A percentile compares a stretch with the other conserved stretches of the same genome.
These are phyloP conservation scores for Datisca glomerata DNA, from an alignment of 306 rosid genomes.

Conservation along the genomic window DNA sequence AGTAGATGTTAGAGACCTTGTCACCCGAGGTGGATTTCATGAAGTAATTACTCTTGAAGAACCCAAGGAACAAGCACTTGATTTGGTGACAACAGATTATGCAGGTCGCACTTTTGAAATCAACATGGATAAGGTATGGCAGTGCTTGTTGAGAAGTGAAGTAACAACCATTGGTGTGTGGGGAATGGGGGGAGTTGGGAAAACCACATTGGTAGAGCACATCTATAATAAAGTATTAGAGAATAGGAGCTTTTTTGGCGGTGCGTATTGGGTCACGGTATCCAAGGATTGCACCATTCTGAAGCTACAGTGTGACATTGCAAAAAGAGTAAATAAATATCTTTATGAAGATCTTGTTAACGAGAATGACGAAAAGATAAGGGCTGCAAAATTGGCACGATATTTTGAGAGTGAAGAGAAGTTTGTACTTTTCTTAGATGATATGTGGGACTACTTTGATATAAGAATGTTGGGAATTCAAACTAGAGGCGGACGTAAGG, in stretches of 20 bases:
- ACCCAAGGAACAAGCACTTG: no score
- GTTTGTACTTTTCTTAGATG: constrained; percentile 22
- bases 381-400: neutral
- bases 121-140: no score
- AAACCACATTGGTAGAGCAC: neutral
- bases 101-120: no score
- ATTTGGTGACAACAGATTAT: no score
- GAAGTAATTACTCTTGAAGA: no score
- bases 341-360: neutral
- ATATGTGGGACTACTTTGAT: constrained; percentile 18
- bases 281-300: no score
- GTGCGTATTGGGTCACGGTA: constrained; percentile 13
- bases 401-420: neutral
- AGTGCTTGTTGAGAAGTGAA: no score
- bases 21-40: no score
- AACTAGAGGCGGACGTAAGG: constrained; percentile 6
- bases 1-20: no score
- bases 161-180: no score
- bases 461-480: constrained; percentile 13
- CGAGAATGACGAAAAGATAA: neutral
- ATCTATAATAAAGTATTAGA: constrained; percentile 2
- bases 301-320: constrained; percentile 4
- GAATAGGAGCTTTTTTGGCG: neutral
- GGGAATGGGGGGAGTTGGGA: no score
- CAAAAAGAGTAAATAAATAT: neutral